Evolutionary conservation across 2,329 filamentous ascomycete genomes (phyloP), one percentile per base, ranked within the genome.

Genomic region (Claviceps sp.): DNA sequence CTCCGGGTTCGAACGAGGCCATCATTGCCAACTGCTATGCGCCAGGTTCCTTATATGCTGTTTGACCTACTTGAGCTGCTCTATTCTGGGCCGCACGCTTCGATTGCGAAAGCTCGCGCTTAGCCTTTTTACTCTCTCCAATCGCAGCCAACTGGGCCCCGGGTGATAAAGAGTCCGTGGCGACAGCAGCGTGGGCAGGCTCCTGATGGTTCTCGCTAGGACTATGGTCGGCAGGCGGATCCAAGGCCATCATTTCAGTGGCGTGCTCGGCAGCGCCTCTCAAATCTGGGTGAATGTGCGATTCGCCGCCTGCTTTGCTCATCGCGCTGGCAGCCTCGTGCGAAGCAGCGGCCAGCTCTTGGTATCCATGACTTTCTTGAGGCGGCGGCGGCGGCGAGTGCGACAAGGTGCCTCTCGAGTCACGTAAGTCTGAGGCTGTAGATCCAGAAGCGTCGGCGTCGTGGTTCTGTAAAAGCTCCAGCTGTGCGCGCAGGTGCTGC

Each of bases 1-100:
- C 30, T 34, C 10, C 3, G 30, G 30, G 30, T 10, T 11, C 30
- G 4, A 24, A 37, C 2, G 34, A 43, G 13, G 16, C 19, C 17
- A 22, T 17, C 11, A 34, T 34, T 30, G 30, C 30, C 8, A 10
- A 11, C 30, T 47, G 46, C 30, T n/a, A 30, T 41, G 37, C 38
- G 38, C 4, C 11, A n/a, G 11, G 37, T 13, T 38, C 3, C 10
- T 34, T 34, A 11, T 34, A 34, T 34, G 30, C 30, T 3, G 30
- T n/a, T 39, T 44, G 16, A 46, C 52, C 19, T 78, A 96, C 93
- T 82, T 98, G 93, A 51, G 93, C 93, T 60, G 91, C 93, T 65
- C 93, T 78, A 65, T 98, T 98, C 66, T 98, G 93, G 10, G 93
- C 93, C 30, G 93, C 93, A 59, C 93, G 85, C 73, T 97, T 98